A percentile compares a stretch with the other conserved stretches of the same genome.
Conservation (phyloP, 331 rosid genomes). For the Acacia concinna region DNA sequence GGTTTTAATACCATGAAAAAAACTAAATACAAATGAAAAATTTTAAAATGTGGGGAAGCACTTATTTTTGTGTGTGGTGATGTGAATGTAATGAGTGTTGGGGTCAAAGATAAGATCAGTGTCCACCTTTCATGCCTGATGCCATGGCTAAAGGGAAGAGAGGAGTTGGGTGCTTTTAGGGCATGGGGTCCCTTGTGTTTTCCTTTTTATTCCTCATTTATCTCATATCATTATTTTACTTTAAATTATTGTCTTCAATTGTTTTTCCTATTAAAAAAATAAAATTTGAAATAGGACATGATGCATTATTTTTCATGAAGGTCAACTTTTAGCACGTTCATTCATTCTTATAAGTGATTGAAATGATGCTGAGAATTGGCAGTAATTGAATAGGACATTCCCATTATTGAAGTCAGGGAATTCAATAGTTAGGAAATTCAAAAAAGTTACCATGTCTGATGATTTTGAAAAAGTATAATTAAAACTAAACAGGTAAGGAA, state of each 20-base stretch:
- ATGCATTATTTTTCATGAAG: slow-evolving; percentile 16
- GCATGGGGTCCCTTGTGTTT: slow-evolving; percentile 28
- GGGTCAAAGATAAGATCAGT: slow-evolving; percentile 16
- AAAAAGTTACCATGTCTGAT: background rate
- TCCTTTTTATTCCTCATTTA: slow-evolving; percentile 25
- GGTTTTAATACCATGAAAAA: no score
- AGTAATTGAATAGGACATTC: slow-evolving; percentile 22
- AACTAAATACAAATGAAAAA: no score
- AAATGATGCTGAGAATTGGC: slow-evolving; percentile 15
- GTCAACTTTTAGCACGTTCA: slow-evolving; percentile 18
- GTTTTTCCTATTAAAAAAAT: background rate
- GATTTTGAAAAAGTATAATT: no score
- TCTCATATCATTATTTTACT: slow-evolving; percentile 18
- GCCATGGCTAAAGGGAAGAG: slow-evolving; percentile 27
- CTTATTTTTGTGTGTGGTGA: background rate
- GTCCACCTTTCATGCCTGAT: slow-evolving; percentile 36
- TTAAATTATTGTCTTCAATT: slow-evolving; percentile 1
- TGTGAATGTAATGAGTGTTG: background rate
- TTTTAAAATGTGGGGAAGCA: background rate
- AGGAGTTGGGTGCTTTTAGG: slow-evolving; percentile 42
- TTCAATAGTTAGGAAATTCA: background rate
- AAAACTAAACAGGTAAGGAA: no score
- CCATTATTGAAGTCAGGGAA: slow-evolving; percentile 10
- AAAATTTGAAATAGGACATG: slow-evolving; percentile 4
- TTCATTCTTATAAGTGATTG: background rate